Evolutionary conservation across 371 early-diverging fungal genomes (phyloP).

Genomic region (Basidiobolus meristosporus): DNA sequence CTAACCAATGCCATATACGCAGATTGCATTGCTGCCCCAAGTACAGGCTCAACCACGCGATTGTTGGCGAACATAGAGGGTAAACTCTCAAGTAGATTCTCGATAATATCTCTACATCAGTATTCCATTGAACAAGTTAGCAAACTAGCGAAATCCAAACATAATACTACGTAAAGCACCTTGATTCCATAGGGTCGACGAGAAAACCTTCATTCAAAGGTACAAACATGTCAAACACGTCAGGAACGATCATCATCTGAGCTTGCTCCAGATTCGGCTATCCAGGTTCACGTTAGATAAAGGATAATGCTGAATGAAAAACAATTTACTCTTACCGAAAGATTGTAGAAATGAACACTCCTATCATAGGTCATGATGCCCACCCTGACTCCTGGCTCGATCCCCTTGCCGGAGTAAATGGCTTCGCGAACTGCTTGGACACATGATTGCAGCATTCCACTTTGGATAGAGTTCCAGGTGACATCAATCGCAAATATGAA

Average conservation of each 20-base stretch:
- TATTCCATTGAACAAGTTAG: not conserved
- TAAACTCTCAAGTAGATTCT: slow-evolving; percentile 56
- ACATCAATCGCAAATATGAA: slow-evolving; percentile 89
- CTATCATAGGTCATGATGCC: slow-evolving; percentile 84
- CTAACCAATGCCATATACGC: slow-evolving; percentile 49
- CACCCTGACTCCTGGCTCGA: slow-evolving; percentile 37
- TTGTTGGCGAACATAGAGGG: slow-evolving; percentile 67
- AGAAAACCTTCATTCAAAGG: slow-evolving; percentile 74
- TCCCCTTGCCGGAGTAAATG: slow-evolving; percentile 28
- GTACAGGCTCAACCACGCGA: slow-evolving; percentile 40
- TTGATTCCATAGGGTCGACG: slow-evolving; percentile 43
- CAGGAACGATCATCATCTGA: slow-evolving; percentile 90
- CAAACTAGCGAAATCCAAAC: not conserved
- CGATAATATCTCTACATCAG: slow-evolving; percentile 23
- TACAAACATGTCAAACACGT: slow-evolving; percentile 79
- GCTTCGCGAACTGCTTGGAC: slow-evolving; percentile 39
- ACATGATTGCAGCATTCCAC: slow-evolving; percentile 50
- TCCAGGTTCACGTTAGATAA: no score
- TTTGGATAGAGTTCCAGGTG: slow-evolving; percentile 60
- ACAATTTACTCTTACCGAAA: slow-evolving; percentile 42
- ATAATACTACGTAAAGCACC: not conserved
- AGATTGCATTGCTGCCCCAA: slow-evolving; percentile 74
- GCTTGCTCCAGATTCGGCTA: slow-evolving; percentile 59
- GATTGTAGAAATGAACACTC: slow-evolving; percentile 87
- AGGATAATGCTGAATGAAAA: not conserved